These are phyloP conservation scores for Escovopsis sp. DNA, from an alignment of 2,329 filamentous ascomycete species.

Conservation along the genomic window DNA sequence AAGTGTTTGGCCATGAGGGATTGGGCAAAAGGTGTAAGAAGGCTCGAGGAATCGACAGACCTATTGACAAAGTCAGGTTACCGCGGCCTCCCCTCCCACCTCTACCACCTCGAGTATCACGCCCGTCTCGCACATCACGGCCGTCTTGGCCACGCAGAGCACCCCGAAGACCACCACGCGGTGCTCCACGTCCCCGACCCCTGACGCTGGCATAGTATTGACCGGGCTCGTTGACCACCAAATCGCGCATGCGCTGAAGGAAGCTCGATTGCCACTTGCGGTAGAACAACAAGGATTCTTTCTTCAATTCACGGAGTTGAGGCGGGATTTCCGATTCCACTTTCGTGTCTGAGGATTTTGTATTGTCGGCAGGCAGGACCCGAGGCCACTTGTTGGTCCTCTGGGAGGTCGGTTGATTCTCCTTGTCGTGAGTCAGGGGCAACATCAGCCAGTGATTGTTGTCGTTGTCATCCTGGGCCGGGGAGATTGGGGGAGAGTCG, in stretches of 20 bases:
- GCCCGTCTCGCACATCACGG: constrained; percentile 10
- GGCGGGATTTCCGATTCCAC: constrained; percentile 22
- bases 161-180: constrained; percentile 10
- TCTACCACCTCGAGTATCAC: constrained; percentile 14
- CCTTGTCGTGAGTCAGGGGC: constrained; percentile 16
- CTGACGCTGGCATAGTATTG: constrained; percentile 11
- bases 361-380: background rate
- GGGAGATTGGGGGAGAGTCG: constrained; percentile 27
- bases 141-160: constrained; percentile 15
- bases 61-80: constrained; percentile 19
- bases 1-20: no score
- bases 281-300: constrained; percentile 55
- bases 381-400: background rate
- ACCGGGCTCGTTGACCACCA: constrained; percentile 35
- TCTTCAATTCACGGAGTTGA: constrained; percentile 50
- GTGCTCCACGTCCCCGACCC: constrained; percentile 21
- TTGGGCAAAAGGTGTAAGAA: background rate
- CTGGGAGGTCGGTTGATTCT: constrained; percentile 6
- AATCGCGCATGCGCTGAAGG: constrained; percentile 54
- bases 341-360: constrained; percentile 14
- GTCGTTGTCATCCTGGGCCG: constrained; percentile 15
- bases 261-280: constrained; percentile 67
- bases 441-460: constrained; percentile 21
- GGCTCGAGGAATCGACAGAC: constrained; percentile 13
- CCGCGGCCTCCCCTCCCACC: constrained; percentile 9